These are phyloP conservation scores for Piloderma croceum DNA, from an alignment of 768 basidiomycete genomes.

Conservation along the genomic window DNA sequence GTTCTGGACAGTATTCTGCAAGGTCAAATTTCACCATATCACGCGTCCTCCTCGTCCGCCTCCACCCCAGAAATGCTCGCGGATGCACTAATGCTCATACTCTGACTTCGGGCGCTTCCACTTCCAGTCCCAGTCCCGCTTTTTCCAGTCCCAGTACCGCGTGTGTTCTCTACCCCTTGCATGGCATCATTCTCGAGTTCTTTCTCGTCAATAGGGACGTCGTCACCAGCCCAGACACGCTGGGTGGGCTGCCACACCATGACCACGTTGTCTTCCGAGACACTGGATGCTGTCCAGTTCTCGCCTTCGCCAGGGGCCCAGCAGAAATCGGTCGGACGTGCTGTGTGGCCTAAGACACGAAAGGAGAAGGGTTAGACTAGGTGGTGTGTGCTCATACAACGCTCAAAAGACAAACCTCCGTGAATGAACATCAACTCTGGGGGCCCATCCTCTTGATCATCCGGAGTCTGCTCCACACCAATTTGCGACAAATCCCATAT, in stretches of 20 bases:
- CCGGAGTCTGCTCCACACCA: constrained; percentile 93
- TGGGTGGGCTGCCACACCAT: constrained; percentile 98
- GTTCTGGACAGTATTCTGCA: constrained; percentile 1
- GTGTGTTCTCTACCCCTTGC: constrained; percentile 60
- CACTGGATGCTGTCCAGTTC: constrained; percentile 78
- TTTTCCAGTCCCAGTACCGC: constrained; percentile 11
- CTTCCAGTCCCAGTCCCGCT: constrained; percentile 22
- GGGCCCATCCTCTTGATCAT: constrained; percentile 97
- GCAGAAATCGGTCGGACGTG: constrained; percentile 88
- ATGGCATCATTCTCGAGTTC: constrained; percentile 79
- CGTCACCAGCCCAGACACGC: constrained; percentile 90
- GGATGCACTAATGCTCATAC: constrained; percentile 55
- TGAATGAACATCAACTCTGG: constrained; percentile 95
- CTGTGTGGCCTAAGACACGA: constrained; percentile 65
- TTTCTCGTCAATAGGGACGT: constrained; percentile 76
- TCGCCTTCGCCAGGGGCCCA: constrained; percentile 87
- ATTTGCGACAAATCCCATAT: constrained; percentile 92
- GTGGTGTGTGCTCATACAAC: neutral
- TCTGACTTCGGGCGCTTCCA: constrained; percentile 47
- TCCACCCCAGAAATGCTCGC: constrained; percentile 44
- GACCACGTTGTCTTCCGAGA: constrained; percentile 95
- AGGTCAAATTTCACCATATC: constrained; percentile 1
- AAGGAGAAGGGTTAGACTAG: constrained; percentile 7
- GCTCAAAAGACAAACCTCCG: constrained; percentile 54
- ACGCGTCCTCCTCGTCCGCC: constrained; percentile 37